Evolutionary conservation across 2,329 filamentous ascomycete genomes (phyloP), one percentile per base, ranked within the genome.

Genomic region (Penicillium sp.): DNA sequence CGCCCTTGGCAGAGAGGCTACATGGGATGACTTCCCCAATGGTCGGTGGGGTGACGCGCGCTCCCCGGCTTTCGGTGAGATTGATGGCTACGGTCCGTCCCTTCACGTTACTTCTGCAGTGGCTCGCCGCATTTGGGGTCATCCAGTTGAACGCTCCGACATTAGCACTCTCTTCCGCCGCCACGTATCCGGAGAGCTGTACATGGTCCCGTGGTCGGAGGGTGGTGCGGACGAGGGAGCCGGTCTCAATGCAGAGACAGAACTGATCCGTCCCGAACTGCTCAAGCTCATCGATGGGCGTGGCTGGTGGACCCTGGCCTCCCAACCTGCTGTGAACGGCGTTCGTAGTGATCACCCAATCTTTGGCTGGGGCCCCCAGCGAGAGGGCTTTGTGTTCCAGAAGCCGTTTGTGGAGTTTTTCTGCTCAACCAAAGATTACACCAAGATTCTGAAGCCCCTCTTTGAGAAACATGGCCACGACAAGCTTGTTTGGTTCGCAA

Each of bases 341-440:
- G 72, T 90, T 18, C 80, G 79, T 33, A 94, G 87, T 27, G 81
- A 79, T 41, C 82, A 98, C 66, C 72, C 79, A 3, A 81, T 88
- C 18, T 95, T 95, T 61, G 93, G 93, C 54, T 98, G 93, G 93
- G 93, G 93, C 1, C 93, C 93, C 0, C 81, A 80, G 43, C 84
- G 90, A 29, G 71, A 74, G 60, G 93, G 93, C 13, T 97, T 95
- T 66, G 90, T 97, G 41, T 98, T 96, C 75, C 93, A 98, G 65
- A 98, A 97, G 71, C 86, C 91, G 0, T 98, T 98, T 68, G 90
- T 98, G 44, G 93, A 98, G 68, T 89, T 97, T 72, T 98, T 98
- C 76, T 73, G 95, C 49, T 84, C 90, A 0, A 72, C 76, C 0
- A 68, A 78, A 0, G 87, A 91, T 66, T 97, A 90, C 84, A 68